Conservation (phyloP, 768 basidiomycete species). For the Phlegmacium glaucopus region DNA sequence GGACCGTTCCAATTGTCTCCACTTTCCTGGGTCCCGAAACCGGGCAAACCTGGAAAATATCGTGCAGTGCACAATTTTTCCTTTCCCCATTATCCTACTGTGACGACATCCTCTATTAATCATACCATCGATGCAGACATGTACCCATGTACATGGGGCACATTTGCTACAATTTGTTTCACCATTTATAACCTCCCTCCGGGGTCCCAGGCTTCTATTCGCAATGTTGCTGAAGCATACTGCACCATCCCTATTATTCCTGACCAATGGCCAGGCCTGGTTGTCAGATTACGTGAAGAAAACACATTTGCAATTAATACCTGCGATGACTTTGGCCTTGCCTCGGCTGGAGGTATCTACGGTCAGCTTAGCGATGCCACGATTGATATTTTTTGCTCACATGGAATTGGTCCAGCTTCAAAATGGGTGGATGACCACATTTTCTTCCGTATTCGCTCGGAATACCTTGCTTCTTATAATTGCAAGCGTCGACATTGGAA, state of each 20-base stretch:
- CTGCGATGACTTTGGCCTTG: slow-evolving; percentile 18
- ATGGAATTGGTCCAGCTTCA: slow-evolving; percentile 20
- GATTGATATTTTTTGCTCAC: slow-evolving; percentile 17
- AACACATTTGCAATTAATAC: slow-evolving; percentile 22
- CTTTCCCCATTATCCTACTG: too few species aligned
- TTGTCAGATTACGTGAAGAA: too few species aligned
- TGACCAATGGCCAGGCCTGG: slow-evolving; percentile 33
- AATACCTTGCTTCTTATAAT: slow-evolving; percentile 23
- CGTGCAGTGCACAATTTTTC: too few species aligned
- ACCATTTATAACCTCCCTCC: too few species aligned
- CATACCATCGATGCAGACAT: too few species aligned
- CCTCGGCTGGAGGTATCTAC: slow-evolving; percentile 5
- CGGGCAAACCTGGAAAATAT: too few species aligned
- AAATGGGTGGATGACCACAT: slow-evolving; percentile 27
- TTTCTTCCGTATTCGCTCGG: slow-evolving; percentile 14
- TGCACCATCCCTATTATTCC: slow-evolving; percentile 26
- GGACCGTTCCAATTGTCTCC: too few species aligned
- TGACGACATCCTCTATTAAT: too few species aligned
- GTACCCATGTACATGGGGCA: too few species aligned
- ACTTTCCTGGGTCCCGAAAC: too few species aligned
- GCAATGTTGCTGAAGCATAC: slow-evolving; percentile 38
- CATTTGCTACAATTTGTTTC: too few species aligned
- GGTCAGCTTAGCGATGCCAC: neutral
- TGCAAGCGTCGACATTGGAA: neutral
- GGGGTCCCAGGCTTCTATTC: slow-evolving; percentile 32